These are phyloP conservation scores for Cercospora sojina DNA, from an alignment of 2,329 filamentous ascomycete genomes.

Conservation along the genomic window DNA sequence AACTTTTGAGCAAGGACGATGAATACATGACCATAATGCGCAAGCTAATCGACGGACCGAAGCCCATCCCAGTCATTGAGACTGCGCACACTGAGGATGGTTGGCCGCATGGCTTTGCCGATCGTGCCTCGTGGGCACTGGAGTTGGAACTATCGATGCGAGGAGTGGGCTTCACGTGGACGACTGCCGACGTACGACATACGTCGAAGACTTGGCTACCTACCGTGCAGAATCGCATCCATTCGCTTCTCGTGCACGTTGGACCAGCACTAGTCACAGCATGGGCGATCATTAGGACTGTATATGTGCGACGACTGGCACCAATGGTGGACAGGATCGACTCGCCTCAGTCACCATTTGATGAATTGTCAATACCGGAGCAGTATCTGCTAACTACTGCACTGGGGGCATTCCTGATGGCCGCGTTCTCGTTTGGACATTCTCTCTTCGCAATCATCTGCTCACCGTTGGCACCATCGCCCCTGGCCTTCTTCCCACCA, in stretches of 20 bases:
- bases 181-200: constrained; percentile 47
- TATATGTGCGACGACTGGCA: constrained; percentile 37
- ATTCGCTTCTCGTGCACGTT: constrained; percentile 44
- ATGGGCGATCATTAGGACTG: constrained; percentile 39
- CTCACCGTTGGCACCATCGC: constrained; percentile 42
- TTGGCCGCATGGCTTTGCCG: constrained; percentile 42
- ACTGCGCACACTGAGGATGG: constrained; percentile 42
- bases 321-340: constrained; percentile 16
- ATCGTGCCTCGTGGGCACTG: constrained; percentile 47
- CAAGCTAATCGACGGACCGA: constrained; percentile 28
- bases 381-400: constrained; percentile 43
- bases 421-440: constrained; percentile 45
- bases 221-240: constrained; percentile 41
- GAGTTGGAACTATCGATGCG: constrained; percentile 48
- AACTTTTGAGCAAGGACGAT: constrained; percentile 24
- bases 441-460: constrained; percentile 44
- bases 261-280: constrained; percentile 40
- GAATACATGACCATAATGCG: constrained; percentile 24
- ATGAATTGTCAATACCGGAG: constrained; percentile 37
- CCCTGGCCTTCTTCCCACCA: constrained; percentile 48
- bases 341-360: constrained; percentile 34
- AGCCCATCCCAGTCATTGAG: constrained; percentile 40
- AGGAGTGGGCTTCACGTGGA: constrained; percentile 48
- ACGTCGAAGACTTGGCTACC: constrained; percentile 47
- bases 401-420: constrained; percentile 47